phyloP scores from a whole-genome alignment of 1,284 basidiomycete species.

The Inonotus hispidus region DNA sequence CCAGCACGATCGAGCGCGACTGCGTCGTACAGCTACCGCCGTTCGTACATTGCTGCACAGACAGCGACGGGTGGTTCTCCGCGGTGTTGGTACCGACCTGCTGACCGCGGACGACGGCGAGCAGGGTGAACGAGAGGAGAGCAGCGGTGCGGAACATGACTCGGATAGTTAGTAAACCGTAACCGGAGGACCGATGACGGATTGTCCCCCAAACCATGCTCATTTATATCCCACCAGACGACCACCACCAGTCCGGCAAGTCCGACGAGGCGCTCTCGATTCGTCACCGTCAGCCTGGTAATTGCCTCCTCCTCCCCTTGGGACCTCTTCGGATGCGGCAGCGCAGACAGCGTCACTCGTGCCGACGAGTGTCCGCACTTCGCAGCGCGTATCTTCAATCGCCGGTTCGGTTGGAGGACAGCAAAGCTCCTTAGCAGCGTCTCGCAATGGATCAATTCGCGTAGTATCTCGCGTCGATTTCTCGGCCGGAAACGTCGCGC shows the following conservation, averaged over 20 bases:
- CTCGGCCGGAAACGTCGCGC: not conserved
- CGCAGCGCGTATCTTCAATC: not conserved
- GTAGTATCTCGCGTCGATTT: not conserved
- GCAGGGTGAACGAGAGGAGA: slow-evolving; percentile 25
- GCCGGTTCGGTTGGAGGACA: not conserved
- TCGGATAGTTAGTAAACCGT: not conserved
- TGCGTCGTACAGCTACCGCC: slow-evolving; percentile 35
- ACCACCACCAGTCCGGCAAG: too few relatives aligned
- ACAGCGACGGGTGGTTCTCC: slow-evolving; percentile 38
- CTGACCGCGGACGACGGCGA: slow-evolving; percentile 33
- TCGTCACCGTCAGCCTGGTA: not conserved
- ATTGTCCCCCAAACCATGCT: too few relatives aligned
- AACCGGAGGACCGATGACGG: not conserved
- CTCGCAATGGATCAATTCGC: not conserved
- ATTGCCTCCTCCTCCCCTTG: too few relatives aligned
- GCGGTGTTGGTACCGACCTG: slow-evolving; percentile 35
- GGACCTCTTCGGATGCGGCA: not conserved
- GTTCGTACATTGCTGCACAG: slow-evolving; percentile 36
- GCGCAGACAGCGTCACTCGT: not conserved
- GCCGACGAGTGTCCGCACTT: not conserved
- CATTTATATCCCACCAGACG: too few relatives aligned
- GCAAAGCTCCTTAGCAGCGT: not conserved
- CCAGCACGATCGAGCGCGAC: slow-evolving; percentile 30
- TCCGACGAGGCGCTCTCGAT: not conserved
- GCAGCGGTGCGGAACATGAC: not conserved